Conservation (phyloP, 2,329 filamentous ascomycete genomes). For the Rhinocladiella mackenziei region DNA sequence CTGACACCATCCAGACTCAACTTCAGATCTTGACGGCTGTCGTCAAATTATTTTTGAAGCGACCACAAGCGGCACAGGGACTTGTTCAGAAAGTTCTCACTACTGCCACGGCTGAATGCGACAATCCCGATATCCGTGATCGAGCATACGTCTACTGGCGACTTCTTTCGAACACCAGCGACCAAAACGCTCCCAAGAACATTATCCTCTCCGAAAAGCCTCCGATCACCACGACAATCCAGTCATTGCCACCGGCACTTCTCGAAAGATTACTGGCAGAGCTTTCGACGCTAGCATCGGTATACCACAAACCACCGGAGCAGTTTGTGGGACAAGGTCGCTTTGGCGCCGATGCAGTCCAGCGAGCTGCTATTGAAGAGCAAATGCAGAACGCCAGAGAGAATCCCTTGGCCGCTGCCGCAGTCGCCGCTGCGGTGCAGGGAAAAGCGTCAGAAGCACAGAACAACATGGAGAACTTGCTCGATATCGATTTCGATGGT, state of each 20-base stretch:
- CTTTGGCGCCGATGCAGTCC: slow-evolving; percentile 89
- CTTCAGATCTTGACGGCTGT: slow-evolving; percentile 95
- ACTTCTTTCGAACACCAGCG: slow-evolving; percentile 72
- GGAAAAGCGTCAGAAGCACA: slow-evolving; percentile 53
- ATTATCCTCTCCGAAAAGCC: slow-evolving; percentile 93
- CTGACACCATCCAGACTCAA: slow-evolving; percentile 65
- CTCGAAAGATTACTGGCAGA: slow-evolving; percentile 88
- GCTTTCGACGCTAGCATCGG: slow-evolving; percentile 89
- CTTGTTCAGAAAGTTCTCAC: slow-evolving; percentile 94
- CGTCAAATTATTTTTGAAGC: slow-evolving; percentile 96
- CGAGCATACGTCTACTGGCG: slow-evolving; percentile 98
- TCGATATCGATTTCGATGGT: slow-evolving; percentile 95
- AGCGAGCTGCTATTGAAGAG: slow-evolving; percentile 93
- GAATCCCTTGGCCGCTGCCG: slow-evolving; percentile 86
- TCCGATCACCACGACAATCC: slow-evolving; percentile 89
- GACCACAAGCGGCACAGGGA: slow-evolving; percentile 83
- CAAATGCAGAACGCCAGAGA: slow-evolving; percentile 87
- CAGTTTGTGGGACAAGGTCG: slow-evolving; percentile 96
- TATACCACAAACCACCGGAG: slow-evolving; percentile 97
- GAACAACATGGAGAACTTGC: slow-evolving; percentile 85
- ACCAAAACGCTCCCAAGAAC: slow-evolving; percentile 85
- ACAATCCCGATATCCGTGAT: slow-evolving; percentile 96
- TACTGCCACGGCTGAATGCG: slow-evolving; percentile 85
- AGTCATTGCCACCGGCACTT: slow-evolving; percentile 74
- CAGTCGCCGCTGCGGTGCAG: slow-evolving; percentile 61